These are phyloP conservation scores for Ammopiptanthus mongolicus DNA, from an alignment of 306 rosid genomes.

Conservation along the genomic window DNA sequence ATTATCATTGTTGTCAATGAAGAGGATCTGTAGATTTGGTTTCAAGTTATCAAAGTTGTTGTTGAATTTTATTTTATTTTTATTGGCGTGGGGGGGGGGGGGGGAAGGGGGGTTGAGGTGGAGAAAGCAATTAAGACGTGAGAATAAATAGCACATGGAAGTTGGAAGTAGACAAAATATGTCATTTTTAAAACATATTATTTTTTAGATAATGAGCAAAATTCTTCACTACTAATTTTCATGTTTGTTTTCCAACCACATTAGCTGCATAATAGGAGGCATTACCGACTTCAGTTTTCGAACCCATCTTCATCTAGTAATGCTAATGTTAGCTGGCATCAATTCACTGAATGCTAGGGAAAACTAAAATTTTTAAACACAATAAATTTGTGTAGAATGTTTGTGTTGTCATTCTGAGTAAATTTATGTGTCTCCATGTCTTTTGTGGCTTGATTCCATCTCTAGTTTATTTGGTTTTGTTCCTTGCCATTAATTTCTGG, in stretches of 20 bases:
- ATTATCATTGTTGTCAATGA: background rate
- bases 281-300: background rate
- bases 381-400: background rate
- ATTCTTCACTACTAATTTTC: background rate
- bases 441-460: background rate
- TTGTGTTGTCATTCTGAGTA: background rate
- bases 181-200: background rate
- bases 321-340: background rate
- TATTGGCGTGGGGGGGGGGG: too few species aligned
- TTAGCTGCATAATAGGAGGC: constrained; percentile 1
- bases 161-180: background rate
- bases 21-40: background rate
- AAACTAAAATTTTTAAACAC: background rate
- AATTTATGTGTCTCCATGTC: background rate
- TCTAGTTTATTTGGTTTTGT: background rate
- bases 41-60: background rate
- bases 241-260: background rate
- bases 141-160: background rate
- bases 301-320: background rate
- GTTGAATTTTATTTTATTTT: background rate
- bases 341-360: background rate
- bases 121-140: background rate
- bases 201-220: background rate
- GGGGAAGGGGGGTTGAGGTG: too few species aligned
- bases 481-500: background rate